Conservation (phyloP, 495 filamentous ascomycete genomes). For the Neurospora tetraspora region DNA sequence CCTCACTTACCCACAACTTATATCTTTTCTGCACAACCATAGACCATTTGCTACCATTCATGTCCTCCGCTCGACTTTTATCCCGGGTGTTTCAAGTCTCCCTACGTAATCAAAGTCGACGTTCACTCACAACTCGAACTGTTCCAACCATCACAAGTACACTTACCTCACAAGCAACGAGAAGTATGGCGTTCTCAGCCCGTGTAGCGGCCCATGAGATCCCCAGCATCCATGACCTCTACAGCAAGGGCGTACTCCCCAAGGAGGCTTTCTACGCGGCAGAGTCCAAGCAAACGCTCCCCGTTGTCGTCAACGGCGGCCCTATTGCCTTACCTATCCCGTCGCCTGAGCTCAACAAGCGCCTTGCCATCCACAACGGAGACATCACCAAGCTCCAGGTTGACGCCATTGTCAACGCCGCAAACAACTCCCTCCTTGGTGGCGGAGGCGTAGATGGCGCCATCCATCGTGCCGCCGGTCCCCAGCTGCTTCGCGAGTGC, state of each 20-base stretch:
- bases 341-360: constrained; percentile 55
- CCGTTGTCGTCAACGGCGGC: constrained; percentile 7
- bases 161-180: neutral
- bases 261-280: constrained; percentile 15
- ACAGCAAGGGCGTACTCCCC: constrained; percentile 27
- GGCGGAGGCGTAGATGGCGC: constrained; percentile 85
- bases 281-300: constrained; percentile 2
- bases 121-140: neutral
- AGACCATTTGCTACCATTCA: neutral
- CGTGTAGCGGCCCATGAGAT: constrained; percentile 35
- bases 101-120: neutral
- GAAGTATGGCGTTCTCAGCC: neutral
- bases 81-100: neutral
- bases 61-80: neutral
- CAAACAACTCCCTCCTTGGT: constrained; percentile 67
- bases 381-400: constrained; percentile 79
- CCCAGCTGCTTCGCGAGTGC: constrained; percentile 58
- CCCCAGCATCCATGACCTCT: constrained; percentile 55
- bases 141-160: neutral
- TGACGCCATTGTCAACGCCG: constrained; percentile 88
- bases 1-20: neutral
- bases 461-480: constrained; percentile 79
- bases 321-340: constrained; percentile 21
- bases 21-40: neutral
- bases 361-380: constrained; percentile 55